Evolutionary conservation across 768 basidiomycete species (phyloP), one percentile per base, ranked within the genome.

Genomic region (Collybia sp.): DNA sequence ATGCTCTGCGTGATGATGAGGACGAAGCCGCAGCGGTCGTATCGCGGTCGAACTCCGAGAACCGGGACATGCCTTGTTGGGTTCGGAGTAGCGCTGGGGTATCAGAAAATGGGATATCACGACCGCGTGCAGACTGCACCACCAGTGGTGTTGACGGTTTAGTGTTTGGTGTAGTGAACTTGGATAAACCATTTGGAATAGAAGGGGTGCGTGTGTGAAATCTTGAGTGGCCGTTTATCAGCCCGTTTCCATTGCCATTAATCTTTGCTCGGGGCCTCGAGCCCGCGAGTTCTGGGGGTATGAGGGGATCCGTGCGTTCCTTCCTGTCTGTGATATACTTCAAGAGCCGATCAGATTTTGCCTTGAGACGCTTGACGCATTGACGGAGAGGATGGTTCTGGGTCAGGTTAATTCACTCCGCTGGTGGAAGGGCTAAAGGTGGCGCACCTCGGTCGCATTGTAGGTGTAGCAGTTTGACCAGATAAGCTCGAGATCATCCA

Each of bases 381-480:
- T 76, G 77, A 37, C 93, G 83, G 37, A 99, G 77, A 1, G 91
- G 95, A 60, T 99, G 95, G 46, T 82, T 80, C 93, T 96, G 63
- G 47, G 35, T 20, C 31, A 42, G 30, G 39, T 42, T 37, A 44
- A 18, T 18, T 13, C 17, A 39, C 38, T 39, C 11, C 31, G 41
- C 32, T 37, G 36, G 12, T 37, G 36, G 12, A 32, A 39, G 18
- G 6, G 36, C 17, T 12, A 19, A n/a, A 18, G 46, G 38, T 31
- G n/a, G 75, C 86, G 49, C 54, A 92, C 94, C 71, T 93, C 88
- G 10, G 83, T 77, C 13, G 89, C 85, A 63, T 99, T 99, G 64
- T 98, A 98, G 5, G 77, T 82, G 52, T 86, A 79, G 65, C 95
- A 97, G 53, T 98, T 99, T 39, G 82, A 82, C 96, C 96, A 99